Evolutionary conservation across 495 filamentous ascomycete genomes (phyloP).

Genomic region (Aspergillus haitiensis): DNA sequence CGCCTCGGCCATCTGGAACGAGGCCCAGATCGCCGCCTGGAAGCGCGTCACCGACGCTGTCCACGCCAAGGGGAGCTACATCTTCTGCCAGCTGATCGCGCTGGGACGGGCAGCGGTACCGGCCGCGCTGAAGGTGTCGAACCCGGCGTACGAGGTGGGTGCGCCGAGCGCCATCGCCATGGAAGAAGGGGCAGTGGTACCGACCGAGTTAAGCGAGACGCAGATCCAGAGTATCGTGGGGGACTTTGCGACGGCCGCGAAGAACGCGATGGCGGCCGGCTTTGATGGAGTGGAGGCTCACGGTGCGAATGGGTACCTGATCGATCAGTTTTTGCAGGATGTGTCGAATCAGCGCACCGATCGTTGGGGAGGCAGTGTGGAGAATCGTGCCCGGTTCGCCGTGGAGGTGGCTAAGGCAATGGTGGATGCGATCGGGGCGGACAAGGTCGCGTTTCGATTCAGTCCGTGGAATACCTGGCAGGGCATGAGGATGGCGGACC

Average conservation of each 20-base stretch:
- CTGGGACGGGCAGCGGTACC: slow-evolving; percentile 57
- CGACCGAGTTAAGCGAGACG: slow-evolving; percentile 51
- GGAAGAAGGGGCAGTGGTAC: slow-evolving; percentile 21
- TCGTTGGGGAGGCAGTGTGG: slow-evolving; percentile 66
- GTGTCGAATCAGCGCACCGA: slow-evolving; percentile 63
- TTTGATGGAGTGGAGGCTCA: slow-evolving; percentile 79
- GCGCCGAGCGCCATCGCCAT: slow-evolving; percentile 45
- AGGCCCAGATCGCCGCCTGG: slow-evolving; percentile 50
- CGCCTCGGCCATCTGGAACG: slow-evolving; percentile 49
- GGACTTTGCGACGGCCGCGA: slow-evolving; percentile 60
- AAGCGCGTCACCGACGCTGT: slow-evolving; percentile 51
- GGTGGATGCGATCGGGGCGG: slow-evolving; percentile 61
- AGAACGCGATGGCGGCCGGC: slow-evolving; percentile 63
- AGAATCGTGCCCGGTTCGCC: slow-evolving; percentile 66
- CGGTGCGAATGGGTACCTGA: slow-evolving; percentile 70
- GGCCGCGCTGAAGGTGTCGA: slow-evolving; percentile 38
- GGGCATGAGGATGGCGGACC: slow-evolving; percentile 66
- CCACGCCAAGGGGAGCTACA: slow-evolving; percentile 49
- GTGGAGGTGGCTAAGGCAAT: slow-evolving; percentile 66
- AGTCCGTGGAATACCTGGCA: slow-evolving; percentile 66
- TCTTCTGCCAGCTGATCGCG: slow-evolving; percentile 56
- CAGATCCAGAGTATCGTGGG: slow-evolving; percentile 58
- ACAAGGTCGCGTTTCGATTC: slow-evolving; percentile 62
- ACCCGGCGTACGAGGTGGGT: slow-evolving; percentile 8
- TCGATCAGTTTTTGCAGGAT: slow-evolving; percentile 73